These are phyloP conservation scores for Turritis glabra DNA, from an alignment of 345 rosid species.

Conservation along the genomic window DNA sequence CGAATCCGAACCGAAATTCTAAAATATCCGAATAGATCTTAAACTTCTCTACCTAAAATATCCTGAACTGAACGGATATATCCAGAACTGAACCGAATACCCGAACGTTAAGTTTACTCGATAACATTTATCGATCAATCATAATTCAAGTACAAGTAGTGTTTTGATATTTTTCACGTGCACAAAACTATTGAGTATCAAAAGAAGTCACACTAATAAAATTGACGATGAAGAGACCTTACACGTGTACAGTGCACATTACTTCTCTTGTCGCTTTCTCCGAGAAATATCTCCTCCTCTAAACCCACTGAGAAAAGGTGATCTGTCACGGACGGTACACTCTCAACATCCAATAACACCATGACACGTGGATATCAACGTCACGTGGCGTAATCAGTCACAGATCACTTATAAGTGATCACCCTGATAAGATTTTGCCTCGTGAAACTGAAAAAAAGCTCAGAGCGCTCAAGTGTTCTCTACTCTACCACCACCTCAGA, in stretches of 20 bases:
- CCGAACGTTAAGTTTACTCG: too few relatives aligned
- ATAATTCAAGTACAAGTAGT: too few relatives aligned
- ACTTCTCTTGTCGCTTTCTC: slow-evolving; percentile 27
- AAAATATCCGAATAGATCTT: too few relatives aligned
- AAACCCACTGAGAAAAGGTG: slow-evolving; percentile 12
- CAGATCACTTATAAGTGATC: slow-evolving; percentile 21
- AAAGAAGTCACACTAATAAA: not conserved
- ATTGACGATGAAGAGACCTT: slow-evolving; percentile 7
- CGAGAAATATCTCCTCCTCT: slow-evolving; percentile 26
- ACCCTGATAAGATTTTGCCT: slow-evolving; percentile 23
- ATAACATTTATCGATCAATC: too few relatives aligned
- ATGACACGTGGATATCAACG: not conserved
- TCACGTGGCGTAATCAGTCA: slow-evolving; percentile 20
- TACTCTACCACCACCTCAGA: not conserved
- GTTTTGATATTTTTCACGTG: not conserved
- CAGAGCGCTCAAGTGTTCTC: slow-evolving; percentile 13
- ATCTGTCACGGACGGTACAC: slow-evolving; percentile 21
- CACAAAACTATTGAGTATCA: not conserved
- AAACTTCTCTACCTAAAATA: too few relatives aligned
- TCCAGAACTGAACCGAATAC: too few relatives aligned
- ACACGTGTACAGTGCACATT: slow-evolving; percentile 33
- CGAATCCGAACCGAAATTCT: too few relatives aligned
- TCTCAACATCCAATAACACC: not conserved
- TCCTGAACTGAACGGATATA: too few relatives aligned
- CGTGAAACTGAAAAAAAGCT: slow-evolving; percentile 14